Evolutionary conservation across 495 filamentous ascomycete species (phyloP).

Genomic region (Penicillium lividum): DNA sequence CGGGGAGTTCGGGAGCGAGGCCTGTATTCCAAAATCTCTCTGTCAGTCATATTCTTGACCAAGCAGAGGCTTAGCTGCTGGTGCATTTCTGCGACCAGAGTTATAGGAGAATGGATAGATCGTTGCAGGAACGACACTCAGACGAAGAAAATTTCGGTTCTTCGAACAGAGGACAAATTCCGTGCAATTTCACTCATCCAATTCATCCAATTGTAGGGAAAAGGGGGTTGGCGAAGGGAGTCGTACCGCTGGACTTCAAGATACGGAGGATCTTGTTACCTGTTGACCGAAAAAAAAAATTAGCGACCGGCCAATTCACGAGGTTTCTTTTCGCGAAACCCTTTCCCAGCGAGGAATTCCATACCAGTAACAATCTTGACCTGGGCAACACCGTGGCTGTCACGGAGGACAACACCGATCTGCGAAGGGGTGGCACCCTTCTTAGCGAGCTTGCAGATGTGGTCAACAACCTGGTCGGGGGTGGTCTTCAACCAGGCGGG

Average conservation of each 20-base stretch:
- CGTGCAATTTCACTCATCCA: constrained; percentile 17
- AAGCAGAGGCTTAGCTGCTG: constrained; percentile 79
- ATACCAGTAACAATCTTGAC: constrained; percentile 95
- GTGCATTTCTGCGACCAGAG: constrained; percentile 32
- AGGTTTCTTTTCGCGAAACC: constrained; percentile 9
- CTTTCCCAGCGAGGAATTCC: constrained; percentile 24
- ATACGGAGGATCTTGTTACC: constrained; percentile 99
- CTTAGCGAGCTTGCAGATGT: constrained; percentile 98
- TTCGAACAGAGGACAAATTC: neutral
- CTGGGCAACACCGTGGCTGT: constrained; percentile 95
- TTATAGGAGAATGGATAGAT: constrained; percentile 15
- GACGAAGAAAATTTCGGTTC: constrained; percentile 8
- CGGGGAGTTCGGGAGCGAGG: constrained; percentile 94
- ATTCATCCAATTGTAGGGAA: constrained; percentile 32
- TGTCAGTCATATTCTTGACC: constrained; percentile 85
- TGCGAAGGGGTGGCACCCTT: constrained; percentile 97
- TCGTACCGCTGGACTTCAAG: constrained; percentile 90
- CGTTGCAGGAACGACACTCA: constrained; percentile 15
- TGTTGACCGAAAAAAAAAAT: constrained; percentile 35
- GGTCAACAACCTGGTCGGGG: constrained; percentile 87
- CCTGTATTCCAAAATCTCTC: constrained; percentile 83
- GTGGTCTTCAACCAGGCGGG: constrained; percentile 94
- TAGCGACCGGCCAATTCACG: constrained; percentile 20
- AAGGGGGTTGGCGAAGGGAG: constrained; percentile 24
- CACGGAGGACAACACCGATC: constrained; percentile 97